Evolutionary conservation across 2,329 filamentous ascomycete genomes (phyloP), one percentile per base, ranked within the genome.

Genomic region (Alternaria infectoria): DNA sequence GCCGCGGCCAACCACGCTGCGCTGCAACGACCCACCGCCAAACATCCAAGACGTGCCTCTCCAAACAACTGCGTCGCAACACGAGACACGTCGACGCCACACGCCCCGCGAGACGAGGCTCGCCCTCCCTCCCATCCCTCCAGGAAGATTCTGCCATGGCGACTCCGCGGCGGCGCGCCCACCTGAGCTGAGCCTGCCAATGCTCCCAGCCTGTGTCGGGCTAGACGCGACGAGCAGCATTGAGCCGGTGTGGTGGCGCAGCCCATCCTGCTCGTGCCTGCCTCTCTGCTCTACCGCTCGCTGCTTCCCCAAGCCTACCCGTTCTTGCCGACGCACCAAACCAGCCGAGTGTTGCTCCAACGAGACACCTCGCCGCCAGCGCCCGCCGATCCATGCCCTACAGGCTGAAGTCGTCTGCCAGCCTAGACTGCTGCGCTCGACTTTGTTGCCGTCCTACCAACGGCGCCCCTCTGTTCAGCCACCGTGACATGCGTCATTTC

Each of bases 171-270:
- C 19, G 30, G 23, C 47, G 40, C 49, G 50, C 47, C 32, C 49
- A 49, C 40, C 49, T 59, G 47, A 51, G 30, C 32, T 51, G 59
- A 26, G 59, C 54, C 36, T 47, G 59, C 52, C 59, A 52, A 49
- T 58, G n/a, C 54, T 49, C 54, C 21, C 46, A 62, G 45, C 23
- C 40, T 40, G 60, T n/a, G 49, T 40, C 49, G 12, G 55, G 54
- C 60, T 62, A 59, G 60, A 54, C 60, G 26, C n/a, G 23, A 44
- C 49, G 10, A 51, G 30, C 23, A 59, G 60, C 30, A 49, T 58
- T 28, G 49, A 59, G 54, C 60, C 60, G 60, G 47, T 43, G 60
- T 62, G 60, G 60, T 59, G 60, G 60, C 60, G 60, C 60, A 62
- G 60, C 56, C 19, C 47, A 46, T 43, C 28, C 46, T 56, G 32